Conservation (phyloP, 2,329 filamentous ascomycete species). For the Arthroderma uncinatum region DNA sequence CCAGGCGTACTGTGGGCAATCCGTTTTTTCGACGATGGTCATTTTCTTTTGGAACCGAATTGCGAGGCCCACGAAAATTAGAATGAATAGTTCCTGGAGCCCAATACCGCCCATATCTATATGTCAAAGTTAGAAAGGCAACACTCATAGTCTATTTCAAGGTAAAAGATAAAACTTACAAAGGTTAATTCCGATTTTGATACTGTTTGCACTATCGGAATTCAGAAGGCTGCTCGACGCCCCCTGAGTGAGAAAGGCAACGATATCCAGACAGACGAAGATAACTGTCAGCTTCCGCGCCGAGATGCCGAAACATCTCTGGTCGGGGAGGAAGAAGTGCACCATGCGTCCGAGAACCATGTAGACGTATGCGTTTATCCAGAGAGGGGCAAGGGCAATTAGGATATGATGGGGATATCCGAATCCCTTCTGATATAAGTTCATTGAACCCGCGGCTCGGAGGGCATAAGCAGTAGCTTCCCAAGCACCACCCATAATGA, state of each 20-base stretch:
- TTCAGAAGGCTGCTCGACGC: conserved; percentile 16
- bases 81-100: conserved; percentile 45
- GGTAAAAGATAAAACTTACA: conserved; percentile 15
- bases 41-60: conserved; percentile 37
- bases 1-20: conserved; percentile 25
- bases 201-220: conserved; percentile 14
- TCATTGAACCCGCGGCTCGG: conserved; percentile 10
- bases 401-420: conserved; percentile 14
- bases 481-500: conserved; percentile 13
- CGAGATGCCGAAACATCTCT: conserved; percentile 29
- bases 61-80: conserved; percentile 41
- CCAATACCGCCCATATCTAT: conserved; percentile 26
- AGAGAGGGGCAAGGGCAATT: conserved; percentile 15
- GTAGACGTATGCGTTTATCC: conserved; percentile 39
- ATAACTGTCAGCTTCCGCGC: conserved; percentile 29
- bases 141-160: conserved; percentile 12
- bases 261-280: conserved; percentile 35
- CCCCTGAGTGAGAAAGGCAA: conserved; percentile 19
- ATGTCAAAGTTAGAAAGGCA: neutral
- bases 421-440: conserved; percentile 9
- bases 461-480: conserved; percentile 14
- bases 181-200: conserved; percentile 18
- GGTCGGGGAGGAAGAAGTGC: conserved; percentile 33
- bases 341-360: conserved; percentile 40
- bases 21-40: conserved; percentile 26